These are phyloP conservation scores for Cladosporium sp. DNA, from an alignment of 2,329 filamentous ascomycete genomes.

Conservation along the genomic window DNA sequence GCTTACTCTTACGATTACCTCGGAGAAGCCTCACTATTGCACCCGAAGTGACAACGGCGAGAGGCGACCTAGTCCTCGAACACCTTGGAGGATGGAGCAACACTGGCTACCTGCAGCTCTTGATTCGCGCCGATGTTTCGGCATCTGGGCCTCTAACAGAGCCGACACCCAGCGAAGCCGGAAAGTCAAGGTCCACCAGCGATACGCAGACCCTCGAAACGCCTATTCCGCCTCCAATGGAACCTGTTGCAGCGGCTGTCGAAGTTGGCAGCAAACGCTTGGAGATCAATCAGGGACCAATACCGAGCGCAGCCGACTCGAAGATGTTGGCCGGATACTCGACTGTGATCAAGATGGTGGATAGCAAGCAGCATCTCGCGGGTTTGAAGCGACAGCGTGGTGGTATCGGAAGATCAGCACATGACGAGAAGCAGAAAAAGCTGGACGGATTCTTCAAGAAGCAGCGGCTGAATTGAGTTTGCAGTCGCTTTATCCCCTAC, in stretches of 20 bases:
- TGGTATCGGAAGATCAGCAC: conserved; percentile 70
- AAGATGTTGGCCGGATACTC: conserved; percentile 34
- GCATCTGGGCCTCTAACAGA: neutral
- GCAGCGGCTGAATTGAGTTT: conserved; percentile 20
- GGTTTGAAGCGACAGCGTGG: conserved; percentile 73
- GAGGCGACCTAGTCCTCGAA: conserved; percentile 39
- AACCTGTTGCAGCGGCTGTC: neutral
- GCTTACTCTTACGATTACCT: conserved; percentile 52
- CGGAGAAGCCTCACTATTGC: conserved; percentile 40
- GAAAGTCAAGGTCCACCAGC: no score
- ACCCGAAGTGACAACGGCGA: conserved; percentile 35
- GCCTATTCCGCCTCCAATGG: neutral
- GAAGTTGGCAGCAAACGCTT: neutral
- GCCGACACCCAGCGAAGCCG: neutral
- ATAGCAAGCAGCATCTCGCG: conserved; percentile 64
- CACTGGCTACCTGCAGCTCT: conserved; percentile 53
- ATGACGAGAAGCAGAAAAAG: conserved; percentile 69
- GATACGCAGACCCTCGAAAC: neutral
- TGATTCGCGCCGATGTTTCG: conserved; percentile 10
- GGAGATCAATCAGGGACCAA: neutral
- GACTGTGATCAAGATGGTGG: conserved; percentile 55
- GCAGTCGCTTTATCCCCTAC: no score
- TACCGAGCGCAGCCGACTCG: neutral
- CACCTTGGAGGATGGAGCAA: conserved; percentile 58
- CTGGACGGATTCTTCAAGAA: conserved; percentile 71